Evolutionary conservation across 306 rosid species (phyloP).

Genomic region (Begonia loranthoides): DNA sequence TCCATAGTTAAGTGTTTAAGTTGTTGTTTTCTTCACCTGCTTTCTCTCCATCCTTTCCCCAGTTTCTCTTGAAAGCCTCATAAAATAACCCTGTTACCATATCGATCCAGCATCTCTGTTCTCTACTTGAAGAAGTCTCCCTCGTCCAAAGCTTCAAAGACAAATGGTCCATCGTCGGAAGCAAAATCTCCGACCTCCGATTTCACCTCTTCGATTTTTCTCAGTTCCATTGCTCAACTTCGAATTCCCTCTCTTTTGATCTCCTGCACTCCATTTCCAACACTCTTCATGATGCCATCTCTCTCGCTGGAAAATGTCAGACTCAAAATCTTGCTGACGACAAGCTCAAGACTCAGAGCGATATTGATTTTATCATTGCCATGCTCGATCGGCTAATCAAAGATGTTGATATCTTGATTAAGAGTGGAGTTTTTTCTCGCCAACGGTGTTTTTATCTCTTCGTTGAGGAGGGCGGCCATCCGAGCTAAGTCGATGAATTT

Average conservation of each 20-base stretch:
- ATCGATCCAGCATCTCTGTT: conserved; percentile 17
- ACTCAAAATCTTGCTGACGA: conserved; percentile 28
- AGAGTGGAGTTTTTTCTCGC: conserved; percentile 67
- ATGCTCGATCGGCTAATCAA: conserved; percentile 42
- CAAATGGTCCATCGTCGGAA: conserved; percentile 51
- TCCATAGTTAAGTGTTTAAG: too few relatives aligned
- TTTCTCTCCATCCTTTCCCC: too few relatives aligned
- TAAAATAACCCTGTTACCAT: conserved; percentile 13
- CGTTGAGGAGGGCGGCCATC: conserved; percentile 43
- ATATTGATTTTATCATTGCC: conserved; percentile 55
- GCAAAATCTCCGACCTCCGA: conserved; percentile 52
- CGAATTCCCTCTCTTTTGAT: conserved; percentile 54
- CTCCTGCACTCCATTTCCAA: conserved; percentile 39
- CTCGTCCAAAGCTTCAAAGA: conserved; percentile 39
- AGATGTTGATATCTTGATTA: conserved; percentile 57
- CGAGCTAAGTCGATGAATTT: conserved; percentile 57
- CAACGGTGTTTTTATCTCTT: conserved; percentile 16
- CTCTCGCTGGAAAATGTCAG: conserved; percentile 37
- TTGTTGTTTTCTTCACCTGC: too few relatives aligned
- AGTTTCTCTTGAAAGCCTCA: too few relatives aligned
- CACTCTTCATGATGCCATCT: conserved; percentile 36
- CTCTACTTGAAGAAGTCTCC: conserved; percentile 39
- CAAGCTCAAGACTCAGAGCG: conserved; percentile 79
- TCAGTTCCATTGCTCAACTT: conserved; percentile 26
- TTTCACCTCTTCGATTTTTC: conserved; percentile 52